phyloP scores from a whole-genome alignment of 805 yeast genomes.

The Candida hungchunana region DNA sequence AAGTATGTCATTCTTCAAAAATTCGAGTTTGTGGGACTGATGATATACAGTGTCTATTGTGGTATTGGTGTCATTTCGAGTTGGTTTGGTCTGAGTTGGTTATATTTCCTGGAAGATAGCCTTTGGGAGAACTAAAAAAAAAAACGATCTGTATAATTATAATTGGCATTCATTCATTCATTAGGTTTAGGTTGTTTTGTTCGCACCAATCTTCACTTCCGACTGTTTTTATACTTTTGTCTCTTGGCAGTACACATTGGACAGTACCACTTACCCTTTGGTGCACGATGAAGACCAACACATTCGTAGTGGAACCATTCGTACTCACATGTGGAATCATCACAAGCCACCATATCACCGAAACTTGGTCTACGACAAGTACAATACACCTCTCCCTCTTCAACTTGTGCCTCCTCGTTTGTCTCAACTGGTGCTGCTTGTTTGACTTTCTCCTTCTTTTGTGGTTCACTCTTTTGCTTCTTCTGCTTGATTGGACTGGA shows the following conservation, averaged over 20 bases:
- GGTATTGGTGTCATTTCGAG: constrained; percentile 78
- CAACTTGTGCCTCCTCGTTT: constrained; percentile 10
- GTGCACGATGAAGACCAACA: constrained; percentile 61
- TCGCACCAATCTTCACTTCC: constrained; percentile 12
- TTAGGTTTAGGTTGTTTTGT: constrained; percentile 3
- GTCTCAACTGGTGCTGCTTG: too few species aligned
- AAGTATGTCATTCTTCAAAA: constrained; percentile 50
- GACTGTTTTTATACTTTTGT: constrained; percentile 2
- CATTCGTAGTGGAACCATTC: constrained; percentile 84
- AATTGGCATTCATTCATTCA: neutral
- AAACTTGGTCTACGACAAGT: constrained; percentile 40
- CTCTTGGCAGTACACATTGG: constrained; percentile 33
- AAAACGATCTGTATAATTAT: neutral
- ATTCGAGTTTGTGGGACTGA: constrained; percentile 71
- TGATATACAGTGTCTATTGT: constrained; percentile 84
- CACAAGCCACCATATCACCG: constrained; percentile 93
- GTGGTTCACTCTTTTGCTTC: neutral
- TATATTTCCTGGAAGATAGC: constrained; percentile 77
- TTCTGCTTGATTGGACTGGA: neutral
- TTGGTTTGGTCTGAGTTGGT: constrained; percentile 88
- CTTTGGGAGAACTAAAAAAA: constrained; percentile 43
- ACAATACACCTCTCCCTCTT: constrained; percentile 36
- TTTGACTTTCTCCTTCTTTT: neutral
- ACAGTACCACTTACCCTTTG: constrained; percentile 70
- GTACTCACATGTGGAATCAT: constrained; percentile 61